Evolutionary conservation across 805 yeast genomes (phyloP), one percentile per base, ranked within the genome.

Genomic region (Sugiyamaella qingdaonensis): DNA sequence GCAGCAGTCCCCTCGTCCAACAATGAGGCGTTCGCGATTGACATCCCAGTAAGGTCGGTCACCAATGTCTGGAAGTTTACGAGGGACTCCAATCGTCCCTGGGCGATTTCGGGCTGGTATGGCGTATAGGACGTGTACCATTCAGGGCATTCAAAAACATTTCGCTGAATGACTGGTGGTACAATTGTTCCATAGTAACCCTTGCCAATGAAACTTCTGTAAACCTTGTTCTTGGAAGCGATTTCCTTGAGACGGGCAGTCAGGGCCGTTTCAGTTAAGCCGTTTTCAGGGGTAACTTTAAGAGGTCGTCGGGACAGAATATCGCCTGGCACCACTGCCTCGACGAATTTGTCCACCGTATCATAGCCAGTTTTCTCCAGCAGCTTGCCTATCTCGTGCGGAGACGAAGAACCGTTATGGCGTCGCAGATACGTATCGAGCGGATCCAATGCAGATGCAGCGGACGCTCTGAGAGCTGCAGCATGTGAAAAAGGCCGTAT

Each of bases 81-180:
- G 57, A 94, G 74, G 19, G 94, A 82, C 72, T 92, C 96, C 62
- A 94, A 78, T 63, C 99, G 82, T 51, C 99, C 99, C 72, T 94
- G 99, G 0, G 97, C 86, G 54, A 94, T 91, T 69, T 94, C 99
- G 0, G 99, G 97, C 73, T 94, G 99, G 70, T 94, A 94, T 34
- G 99, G 99, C 21, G 99, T 94, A 69, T 94, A 94, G 1, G 97
- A 89, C 18, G 99, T 94, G 76, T 94, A 94, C 99, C 99, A 94
- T 67, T 90, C 96, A 4, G 99, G 99, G 56, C 85, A 82, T 70
- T 94, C 99, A 53, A 94, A 74, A 54, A 94, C 71, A 64, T 94
- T 94, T 68, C 99, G 82, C 74, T 88, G 95, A 61, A 94, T 87
- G 34, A 92, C 97, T 1, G 95, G 86, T 0, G 99, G 99, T 45